Percentiles rank a stretch among this genome's conserved stretches.
phyloP scores from a whole-genome alignment of 1,139 yeast genomes.

The Geotrichum phurueaensis region DNA sequence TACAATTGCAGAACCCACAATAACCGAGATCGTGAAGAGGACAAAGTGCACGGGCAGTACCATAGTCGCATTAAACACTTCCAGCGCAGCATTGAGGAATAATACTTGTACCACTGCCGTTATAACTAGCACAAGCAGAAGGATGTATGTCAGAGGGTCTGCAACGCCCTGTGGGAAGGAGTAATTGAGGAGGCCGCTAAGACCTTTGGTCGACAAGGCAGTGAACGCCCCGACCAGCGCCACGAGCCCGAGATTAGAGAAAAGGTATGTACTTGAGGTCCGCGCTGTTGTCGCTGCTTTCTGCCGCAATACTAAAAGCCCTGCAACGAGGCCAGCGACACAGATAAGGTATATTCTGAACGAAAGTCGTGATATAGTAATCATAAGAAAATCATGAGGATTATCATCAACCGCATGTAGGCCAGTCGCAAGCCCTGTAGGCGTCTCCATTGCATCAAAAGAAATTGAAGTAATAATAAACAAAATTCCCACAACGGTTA shows the following conservation, averaged over 20 bases:
- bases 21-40: conserved; percentile 40
- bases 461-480: conserved; percentile 36
- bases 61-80: conserved; percentile 38
- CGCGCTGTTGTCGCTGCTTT: background rate
- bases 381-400: conserved; percentile 31
- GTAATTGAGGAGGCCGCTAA: conserved; percentile 35
- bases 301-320: conserved; percentile 14
- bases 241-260: conserved; percentile 35
- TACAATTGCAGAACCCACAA: conserved; percentile 39
- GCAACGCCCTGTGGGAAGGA: conserved; percentile 29
- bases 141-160: conserved; percentile 32
- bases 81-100: conserved; percentile 37
- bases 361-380: conserved; percentile 27
- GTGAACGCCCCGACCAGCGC: conserved; percentile 44
- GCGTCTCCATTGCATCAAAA: background rate
- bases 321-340: conserved; percentile 22
- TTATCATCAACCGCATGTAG: conserved; percentile 2
- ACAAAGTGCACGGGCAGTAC: conserved; percentile 46
- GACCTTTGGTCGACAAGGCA: conserved; percentile 40
- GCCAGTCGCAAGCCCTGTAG: conserved; percentile 5
- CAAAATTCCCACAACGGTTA: conserved; percentile 40
- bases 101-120: conserved; percentile 40
- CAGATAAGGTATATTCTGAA: conserved; percentile 29
- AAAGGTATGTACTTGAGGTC: conserved; percentile 8
- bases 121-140: conserved; percentile 31